Evolutionary conservation across 129 eudicot genomes (phyloP), one percentile per base, ranked within the genome.

Genomic region (Flaveria linearis): DNA sequence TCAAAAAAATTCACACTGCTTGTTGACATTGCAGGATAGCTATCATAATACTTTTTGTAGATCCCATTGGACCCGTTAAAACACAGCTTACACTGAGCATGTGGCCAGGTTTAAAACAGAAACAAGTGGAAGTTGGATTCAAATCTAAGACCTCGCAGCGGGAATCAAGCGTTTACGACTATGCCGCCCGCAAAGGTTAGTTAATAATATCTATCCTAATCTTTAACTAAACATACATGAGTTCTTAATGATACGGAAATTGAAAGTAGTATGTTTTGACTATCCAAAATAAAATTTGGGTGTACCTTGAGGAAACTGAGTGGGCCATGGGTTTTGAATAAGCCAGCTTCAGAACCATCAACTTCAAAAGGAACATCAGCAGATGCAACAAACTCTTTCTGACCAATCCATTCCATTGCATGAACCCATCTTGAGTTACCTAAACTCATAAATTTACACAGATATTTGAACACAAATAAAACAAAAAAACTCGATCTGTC

Each of bases 341-440:
- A 41, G 57, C 98, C 97, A 13, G 98, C 97, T 80, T 88, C 84
- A 58, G 97, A 85, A 76, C 89, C 90, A 75, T 88, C 88, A 72
- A 93, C 96, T 66, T 85, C 71, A 63, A 93, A 93, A 65, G 92
- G 75, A 75, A 76, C 81, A 63, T 90, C 96, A 73, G 88, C 74
- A 46, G 96, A 79, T 76, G 87, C 79, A 26, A 22, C 88, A 72
- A 93, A 93, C 75, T 86, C 88, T 79, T 90, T 88, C 78, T 90
- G 92, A 45, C 96, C 95, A 74, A 82, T 86, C 98, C 98, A 93
- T 87, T 93, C 86, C 98, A 93, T 93, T 68, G 92, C 89, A 64
- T 90, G 95, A 76, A 93, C 98, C 98, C 98, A 90, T 82, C 96
- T 93, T 2, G 98, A 90, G 56, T 93, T 93, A 74, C 98, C 98